These are phyloP conservation scores for Apiospora kogelbergensis DNA, from an alignment of 2,329 filamentous ascomycete genomes.

Conservation along the genomic window DNA sequence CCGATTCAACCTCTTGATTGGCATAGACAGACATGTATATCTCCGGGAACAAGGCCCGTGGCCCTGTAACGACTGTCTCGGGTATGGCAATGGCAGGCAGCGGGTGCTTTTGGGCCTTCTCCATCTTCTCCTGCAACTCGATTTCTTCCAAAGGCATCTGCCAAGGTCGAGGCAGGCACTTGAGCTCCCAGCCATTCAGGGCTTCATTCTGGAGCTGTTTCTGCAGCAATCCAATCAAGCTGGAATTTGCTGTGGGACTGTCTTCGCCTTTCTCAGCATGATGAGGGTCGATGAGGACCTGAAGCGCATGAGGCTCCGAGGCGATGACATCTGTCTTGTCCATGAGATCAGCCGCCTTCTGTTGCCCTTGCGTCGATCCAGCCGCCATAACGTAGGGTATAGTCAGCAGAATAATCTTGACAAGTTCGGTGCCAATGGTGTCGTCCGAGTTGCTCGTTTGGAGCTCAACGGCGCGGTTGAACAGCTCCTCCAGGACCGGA, in stretches of 20 bases:
- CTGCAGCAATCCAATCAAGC: constrained; percentile 79
- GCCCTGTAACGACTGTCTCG: constrained; percentile 70
- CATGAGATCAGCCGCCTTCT: constrained; percentile 76
- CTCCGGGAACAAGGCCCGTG: constrained; percentile 82
- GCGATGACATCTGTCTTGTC: constrained; percentile 96
- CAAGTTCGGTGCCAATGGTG: constrained; percentile 78
- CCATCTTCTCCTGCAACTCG: constrained; percentile 60
- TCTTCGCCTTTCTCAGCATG: constrained; percentile 62
- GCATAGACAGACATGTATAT: constrained; percentile 91
- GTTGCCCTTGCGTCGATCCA: constrained; percentile 66
- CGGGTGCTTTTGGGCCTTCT: constrained; percentile 66
- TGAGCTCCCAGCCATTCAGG: constrained; percentile 70
- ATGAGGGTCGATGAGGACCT: constrained; percentile 85
- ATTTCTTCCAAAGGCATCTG: constrained; percentile 61
- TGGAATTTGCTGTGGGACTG: constrained; percentile 62
- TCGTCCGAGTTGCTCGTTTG: constrained; percentile 93
- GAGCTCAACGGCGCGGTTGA: constrained; percentile 84
- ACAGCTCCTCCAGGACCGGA: constrained; percentile 83
- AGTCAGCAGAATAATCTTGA: constrained; percentile 94
- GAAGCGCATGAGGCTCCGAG: constrained; percentile 80
- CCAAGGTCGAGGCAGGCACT: constrained; percentile 68
- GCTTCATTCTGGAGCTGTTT: constrained; percentile 81
- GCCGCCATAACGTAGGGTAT: constrained; percentile 87
- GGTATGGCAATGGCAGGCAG: constrained; percentile 79
- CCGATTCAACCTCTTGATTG: constrained; percentile 83